A percentile compares a stretch with the other conserved stretches of the same genome.
Conservation (phyloP, 2,329 filamentous ascomycete species). For the Aureobasidium vineae region DNA sequence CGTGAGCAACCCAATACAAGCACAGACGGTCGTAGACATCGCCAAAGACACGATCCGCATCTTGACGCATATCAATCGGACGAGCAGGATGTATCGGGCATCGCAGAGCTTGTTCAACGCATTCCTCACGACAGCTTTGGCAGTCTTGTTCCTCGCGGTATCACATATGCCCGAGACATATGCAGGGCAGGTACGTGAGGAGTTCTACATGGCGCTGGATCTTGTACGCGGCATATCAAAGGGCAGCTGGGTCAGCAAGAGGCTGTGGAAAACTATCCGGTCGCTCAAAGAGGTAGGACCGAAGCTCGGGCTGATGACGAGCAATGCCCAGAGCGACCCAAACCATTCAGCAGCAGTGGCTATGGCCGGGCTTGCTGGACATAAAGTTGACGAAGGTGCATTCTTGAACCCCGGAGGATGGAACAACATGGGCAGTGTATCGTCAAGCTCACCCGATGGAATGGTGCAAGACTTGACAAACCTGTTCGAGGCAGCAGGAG, state of each 20-base stretch:
- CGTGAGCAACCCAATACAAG: slow-evolving; percentile 68
- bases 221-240: slow-evolving; percentile 70
- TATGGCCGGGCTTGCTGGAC: slow-evolving; percentile 64
- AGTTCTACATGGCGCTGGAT: slow-evolving; percentile 76
- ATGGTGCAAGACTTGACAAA: slow-evolving; percentile 63
- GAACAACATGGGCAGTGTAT: slow-evolving; percentile 33
- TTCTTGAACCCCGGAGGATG: slow-evolving; percentile 41
- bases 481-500: slow-evolving; percentile 63
- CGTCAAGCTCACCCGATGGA: slow-evolving; percentile 58
- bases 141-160: slow-evolving; percentile 72
- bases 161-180: slow-evolving; percentile 73
- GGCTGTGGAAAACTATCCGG: slow-evolving; percentile 70
- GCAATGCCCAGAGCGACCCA: slow-evolving; percentile 44
- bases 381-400: slow-evolving; percentile 58
- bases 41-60: slow-evolving; percentile 75
- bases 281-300: slow-evolving; percentile 71
- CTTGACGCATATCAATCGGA: slow-evolving; percentile 68
- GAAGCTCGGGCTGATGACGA: slow-evolving; percentile 58
- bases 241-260: slow-evolving; percentile 68
- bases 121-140: slow-evolving; percentile 71
- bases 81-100: slow-evolving; percentile 66
- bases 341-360: slow-evolving; percentile 63
- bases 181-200: slow-evolving; percentile 64
- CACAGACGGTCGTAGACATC: slow-evolving; percentile 70
- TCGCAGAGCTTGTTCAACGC: slow-evolving; percentile 79